Conservation (phyloP, 345 rosid genomes). For the Physaria fendleri region DNA sequence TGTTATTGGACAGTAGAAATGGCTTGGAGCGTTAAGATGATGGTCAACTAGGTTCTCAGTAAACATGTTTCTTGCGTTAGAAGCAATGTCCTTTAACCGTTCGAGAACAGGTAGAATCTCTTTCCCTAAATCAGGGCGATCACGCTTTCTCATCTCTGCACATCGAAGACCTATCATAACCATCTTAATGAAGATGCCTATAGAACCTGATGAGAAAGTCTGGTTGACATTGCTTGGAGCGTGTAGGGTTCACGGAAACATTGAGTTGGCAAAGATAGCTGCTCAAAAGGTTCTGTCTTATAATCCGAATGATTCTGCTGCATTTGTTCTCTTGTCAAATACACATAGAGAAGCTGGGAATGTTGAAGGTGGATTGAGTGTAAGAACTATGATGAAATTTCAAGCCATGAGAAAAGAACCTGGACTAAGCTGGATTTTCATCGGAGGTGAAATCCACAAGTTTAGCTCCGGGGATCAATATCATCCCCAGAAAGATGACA, state of each 20-base stretch:
- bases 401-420: conserved; percentile 47
- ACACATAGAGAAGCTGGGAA: conserved; percentile 43
- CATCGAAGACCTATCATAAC: conserved; percentile 63
- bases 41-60: not conserved
- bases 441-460: conserved; percentile 31
- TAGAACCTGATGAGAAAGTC: conserved; percentile 40
- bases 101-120: conserved; percentile 62
- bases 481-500: conserved; percentile 32
- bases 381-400: conserved; percentile 38
- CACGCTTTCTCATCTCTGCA: conserved; percentile 65
- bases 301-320: conserved; percentile 34
- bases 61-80: conserved; percentile 24
- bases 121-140: conserved; percentile 64
- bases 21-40: conserved; percentile 43
- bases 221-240: conserved; percentile 61
- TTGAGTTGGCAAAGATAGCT: conserved; percentile 46
- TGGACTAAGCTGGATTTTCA: conserved; percentile 51
- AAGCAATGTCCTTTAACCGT: conserved; percentile 51
- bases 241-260: conserved; percentile 49
- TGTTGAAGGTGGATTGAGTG: conserved; percentile 28
- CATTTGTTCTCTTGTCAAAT: conserved; percentile 50
- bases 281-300: conserved; percentile 40
- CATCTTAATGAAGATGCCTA: conserved; percentile 46
- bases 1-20: conserved; percentile 75
- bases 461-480: conserved; percentile 37